Evolutionary conservation across 148 eudicot species (phyloP), one percentile per base, ranked within the genome.

Genomic region (Linanthus parryae): DNA sequence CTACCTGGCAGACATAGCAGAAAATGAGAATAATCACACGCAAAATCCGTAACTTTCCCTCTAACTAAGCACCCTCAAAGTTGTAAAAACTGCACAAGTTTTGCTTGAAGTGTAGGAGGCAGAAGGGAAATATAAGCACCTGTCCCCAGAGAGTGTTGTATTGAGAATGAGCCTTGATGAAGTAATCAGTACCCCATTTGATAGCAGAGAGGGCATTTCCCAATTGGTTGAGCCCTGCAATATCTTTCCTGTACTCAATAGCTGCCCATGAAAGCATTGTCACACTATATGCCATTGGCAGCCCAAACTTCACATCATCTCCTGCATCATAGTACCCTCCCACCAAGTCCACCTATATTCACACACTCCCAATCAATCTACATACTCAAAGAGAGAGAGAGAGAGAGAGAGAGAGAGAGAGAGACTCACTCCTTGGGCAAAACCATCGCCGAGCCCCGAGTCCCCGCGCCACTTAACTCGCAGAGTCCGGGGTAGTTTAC

Each of bases 321-420:
- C 95, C 97, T 23, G 86, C 97, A 65, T 86, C 97, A 65, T 91
- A 83, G 58, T 85, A 91, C 22, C 95, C 97, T 62, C 97, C 97
- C 19, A 86, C 94, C 66, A 91, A 81, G 63, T 86, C 73, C 73
- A 80, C 97, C 95, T 85, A 59, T 62, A 55, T 37, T 12, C 24
- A 19, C n/a, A n/a, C n/a, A n/a, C n/a, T n/a, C n/a, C n/a, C n/a
- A n/a, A n/a, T n/a, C n/a, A n/a, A n/a, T n/a, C n/a, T n/a, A n/a
- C n/a, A n/a, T n/a, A n/a, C n/a, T n/a, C n/a, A n/a, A n/a, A n/a
- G n/a, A n/a, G n/a, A n/a, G n/a, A n/a, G n/a, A 26, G 2, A 36
- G 8, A 36, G 14, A 47, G n/a, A 1, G 26, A 10, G 22, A 3
- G 18, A 31, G 43, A 48, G 54, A 59, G 25, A 18, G 31, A 46